phyloP scores from a whole-genome alignment of 2,329 filamentous ascomycete species.

The Phaeosphaeria sp. region DNA sequence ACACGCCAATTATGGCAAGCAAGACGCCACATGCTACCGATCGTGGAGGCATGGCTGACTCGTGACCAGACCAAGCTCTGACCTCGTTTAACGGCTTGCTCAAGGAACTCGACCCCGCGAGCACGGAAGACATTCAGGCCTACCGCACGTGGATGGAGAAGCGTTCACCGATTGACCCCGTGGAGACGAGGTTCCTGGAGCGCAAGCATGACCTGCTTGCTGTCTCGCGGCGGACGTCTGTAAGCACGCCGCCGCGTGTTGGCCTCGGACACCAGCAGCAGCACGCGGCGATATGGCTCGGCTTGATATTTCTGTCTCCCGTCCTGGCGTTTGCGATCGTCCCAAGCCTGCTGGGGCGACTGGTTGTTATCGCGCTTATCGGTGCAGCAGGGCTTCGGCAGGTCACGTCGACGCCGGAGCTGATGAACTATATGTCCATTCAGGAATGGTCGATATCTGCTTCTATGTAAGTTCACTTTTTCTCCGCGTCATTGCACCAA shows the following conservation, averaged over 20 bases:
- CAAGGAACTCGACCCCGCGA: conserved; percentile 59
- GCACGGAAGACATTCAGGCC: conserved; percentile 57
- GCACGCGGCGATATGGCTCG: conserved; percentile 42
- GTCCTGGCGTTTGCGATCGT: conserved; percentile 53
- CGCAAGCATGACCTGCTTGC: conserved; percentile 62
- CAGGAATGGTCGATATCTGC: conserved; percentile 50
- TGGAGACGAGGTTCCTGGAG: conserved; percentile 68
- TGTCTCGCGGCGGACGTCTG: conserved; percentile 28
- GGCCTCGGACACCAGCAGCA: conserved; percentile 26
- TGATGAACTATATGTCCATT: conserved; percentile 44
- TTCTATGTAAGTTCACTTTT: conserved; percentile 47
- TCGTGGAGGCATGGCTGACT: conserved; percentile 19
- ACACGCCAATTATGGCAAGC: neutral
- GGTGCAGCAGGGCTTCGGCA: conserved; percentile 45
- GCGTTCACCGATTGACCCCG: conserved; percentile 63
- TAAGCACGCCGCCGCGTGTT: conserved; percentile 11
- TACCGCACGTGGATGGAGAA: conserved; percentile 65
- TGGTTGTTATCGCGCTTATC: conserved; percentile 50
- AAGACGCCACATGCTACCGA: conserved; percentile 4
- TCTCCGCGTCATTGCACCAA: conserved; percentile 8
- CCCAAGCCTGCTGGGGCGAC: conserved; percentile 49
- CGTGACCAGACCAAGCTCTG: conserved; percentile 57
- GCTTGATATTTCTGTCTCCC: conserved; percentile 49
- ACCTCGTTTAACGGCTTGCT: conserved; percentile 63
- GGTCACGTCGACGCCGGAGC: conserved; percentile 41